These are phyloP conservation scores for Dioszegia crocea DNA, from an alignment of 768 basidiomycete genomes.

Conservation along the genomic window DNA sequence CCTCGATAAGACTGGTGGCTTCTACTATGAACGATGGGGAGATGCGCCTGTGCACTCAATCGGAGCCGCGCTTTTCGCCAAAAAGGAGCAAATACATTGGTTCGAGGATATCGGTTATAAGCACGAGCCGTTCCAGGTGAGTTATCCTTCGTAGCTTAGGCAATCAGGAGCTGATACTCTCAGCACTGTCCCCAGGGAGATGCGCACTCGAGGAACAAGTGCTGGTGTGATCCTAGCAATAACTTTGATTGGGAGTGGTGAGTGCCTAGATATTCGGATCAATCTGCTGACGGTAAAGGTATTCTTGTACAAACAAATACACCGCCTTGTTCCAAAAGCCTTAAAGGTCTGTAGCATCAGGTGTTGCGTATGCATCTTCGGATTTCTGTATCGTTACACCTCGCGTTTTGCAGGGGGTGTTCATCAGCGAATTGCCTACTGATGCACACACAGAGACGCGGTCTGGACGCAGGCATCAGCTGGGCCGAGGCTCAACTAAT, in stretches of 20 bases:
- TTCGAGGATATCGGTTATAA: conserved; percentile 92
- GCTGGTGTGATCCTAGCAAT: conserved; percentile 73
- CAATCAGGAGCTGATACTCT: neutral
- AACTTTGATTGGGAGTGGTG: conserved; percentile 61
- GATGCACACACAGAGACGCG: too few relatives aligned
- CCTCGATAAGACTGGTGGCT: conserved; percentile 74
- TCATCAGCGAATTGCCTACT: neutral
- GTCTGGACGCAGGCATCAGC: too few relatives aligned
- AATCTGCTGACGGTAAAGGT: conserved; percentile 54
- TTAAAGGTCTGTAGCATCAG: neutral
- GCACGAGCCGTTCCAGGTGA: conserved; percentile 92
- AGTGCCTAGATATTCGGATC: conserved; percentile 33
- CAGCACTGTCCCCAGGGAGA: conserved; percentile 51
- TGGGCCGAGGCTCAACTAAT: too few relatives aligned
- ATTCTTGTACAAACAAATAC: conserved; percentile 79
- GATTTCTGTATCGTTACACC: neutral
- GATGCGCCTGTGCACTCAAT: conserved; percentile 90
- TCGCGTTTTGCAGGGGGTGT: too few relatives aligned
- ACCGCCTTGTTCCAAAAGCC: conserved; percentile 51
- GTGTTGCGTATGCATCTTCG: conserved; percentile 1
- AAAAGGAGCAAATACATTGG: conserved; percentile 86
- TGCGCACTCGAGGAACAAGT: conserved; percentile 68
- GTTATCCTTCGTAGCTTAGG: conserved; percentile 45
- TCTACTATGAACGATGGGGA: conserved; percentile 78
- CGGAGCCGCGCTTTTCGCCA: conserved; percentile 80